Percentiles rank a stretch among this genome's conserved stretches.
Conservation (phyloP, 2,329 filamentous ascomycete genomes). For the Colletotrichum liriopes region DNA sequence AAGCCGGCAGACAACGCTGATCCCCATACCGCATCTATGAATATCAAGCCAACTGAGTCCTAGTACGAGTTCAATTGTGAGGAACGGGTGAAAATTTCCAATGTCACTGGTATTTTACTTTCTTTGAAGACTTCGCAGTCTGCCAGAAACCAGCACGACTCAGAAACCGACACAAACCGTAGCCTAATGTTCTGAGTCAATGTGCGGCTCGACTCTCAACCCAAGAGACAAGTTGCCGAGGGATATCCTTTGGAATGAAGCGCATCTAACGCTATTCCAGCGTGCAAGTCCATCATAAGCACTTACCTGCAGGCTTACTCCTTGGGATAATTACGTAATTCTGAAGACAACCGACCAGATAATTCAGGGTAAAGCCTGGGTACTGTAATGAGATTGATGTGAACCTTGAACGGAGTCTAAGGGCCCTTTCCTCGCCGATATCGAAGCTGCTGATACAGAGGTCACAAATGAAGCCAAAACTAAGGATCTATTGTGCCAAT, state of each 20-base stretch:
- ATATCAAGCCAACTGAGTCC: background rate
- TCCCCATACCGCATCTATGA: background rate
- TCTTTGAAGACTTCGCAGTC: background rate
- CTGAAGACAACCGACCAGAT: background rate
- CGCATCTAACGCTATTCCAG: background rate
- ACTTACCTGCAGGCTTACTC: background rate
- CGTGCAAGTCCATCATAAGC: background rate
- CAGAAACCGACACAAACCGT: background rate
- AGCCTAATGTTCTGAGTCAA: background rate
- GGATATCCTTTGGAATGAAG: slow-evolving; percentile 3
- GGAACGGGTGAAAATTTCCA: background rate
- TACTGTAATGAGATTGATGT: background rate
- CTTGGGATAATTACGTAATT: background rate
- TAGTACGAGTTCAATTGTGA: background rate
- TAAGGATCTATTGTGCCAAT: rapidly evolving
- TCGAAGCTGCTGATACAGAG: background rate
- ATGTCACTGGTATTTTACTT: background rate
- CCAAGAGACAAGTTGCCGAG: background rate
- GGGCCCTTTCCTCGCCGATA: background rate
- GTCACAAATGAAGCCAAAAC: background rate
- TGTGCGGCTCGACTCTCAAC: background rate
- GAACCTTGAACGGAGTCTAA: background rate
- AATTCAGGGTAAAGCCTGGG: background rate
- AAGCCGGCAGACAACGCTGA: too few relatives aligned
- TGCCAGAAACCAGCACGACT: background rate